These are phyloP conservation scores for Conringia planisiliqua DNA, from an alignment of 345 rosid species.

Conservation along the genomic window DNA sequence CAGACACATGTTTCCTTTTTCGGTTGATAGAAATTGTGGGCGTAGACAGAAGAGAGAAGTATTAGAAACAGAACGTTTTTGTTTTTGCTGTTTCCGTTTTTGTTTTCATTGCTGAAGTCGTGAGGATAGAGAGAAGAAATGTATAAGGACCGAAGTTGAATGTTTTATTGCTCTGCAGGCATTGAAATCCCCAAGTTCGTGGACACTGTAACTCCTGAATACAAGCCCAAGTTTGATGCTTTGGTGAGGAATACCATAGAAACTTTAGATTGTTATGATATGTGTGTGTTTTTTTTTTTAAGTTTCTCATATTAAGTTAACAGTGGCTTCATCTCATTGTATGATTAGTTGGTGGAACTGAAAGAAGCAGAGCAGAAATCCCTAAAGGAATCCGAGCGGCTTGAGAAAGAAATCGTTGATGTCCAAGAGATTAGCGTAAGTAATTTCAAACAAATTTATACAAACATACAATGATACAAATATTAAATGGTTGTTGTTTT, in stretches of 20 bases:
- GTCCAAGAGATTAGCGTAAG: constrained; percentile 85
- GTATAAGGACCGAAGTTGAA: not conserved
- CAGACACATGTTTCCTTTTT: not conserved
- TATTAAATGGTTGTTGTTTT: not conserved
- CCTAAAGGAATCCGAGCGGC: constrained; percentile 63
- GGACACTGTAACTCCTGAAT: constrained; percentile 82
- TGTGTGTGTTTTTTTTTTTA: not conserved
- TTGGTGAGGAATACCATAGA: constrained; percentile 57
- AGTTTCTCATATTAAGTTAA: not conserved
- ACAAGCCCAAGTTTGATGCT: constrained; percentile 86
- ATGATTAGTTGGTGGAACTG: constrained; percentile 66
- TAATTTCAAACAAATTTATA: not conserved
- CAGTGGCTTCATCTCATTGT: not conserved
- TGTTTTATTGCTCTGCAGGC: constrained; percentile 40
- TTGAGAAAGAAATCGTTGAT: constrained; percentile 81
- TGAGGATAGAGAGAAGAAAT: not conserved
- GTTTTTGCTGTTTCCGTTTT: not conserved
- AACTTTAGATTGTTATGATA: not conserved
- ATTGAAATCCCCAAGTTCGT: constrained; percentile 78
- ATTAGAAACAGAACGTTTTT: not conserved
- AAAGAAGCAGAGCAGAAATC: constrained; percentile 86
- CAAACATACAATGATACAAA: no score
- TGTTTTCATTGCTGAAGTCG: not conserved
- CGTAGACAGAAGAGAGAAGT: not conserved
- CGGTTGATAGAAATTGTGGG: not conserved